Evolutionary conservation across 2,329 filamentous ascomycete species (phyloP).

Genomic region (Neopestalotiopsis clavispora): DNA sequence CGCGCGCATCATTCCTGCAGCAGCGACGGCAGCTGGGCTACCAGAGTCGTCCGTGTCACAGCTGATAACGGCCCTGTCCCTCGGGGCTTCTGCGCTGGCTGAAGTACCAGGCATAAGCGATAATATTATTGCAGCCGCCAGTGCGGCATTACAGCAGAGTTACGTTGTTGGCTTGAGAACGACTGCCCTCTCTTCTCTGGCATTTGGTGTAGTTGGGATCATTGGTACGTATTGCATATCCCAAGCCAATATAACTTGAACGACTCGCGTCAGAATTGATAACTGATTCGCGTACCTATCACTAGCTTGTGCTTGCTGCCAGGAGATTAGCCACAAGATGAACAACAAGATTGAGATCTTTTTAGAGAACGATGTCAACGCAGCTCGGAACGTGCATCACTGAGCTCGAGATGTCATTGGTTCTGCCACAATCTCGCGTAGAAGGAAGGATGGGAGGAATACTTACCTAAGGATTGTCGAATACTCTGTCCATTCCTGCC

Average conservation of each 20-base stretch:
- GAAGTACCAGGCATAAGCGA: constrained; percentile 32
- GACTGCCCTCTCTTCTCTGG: constrained; percentile 34
- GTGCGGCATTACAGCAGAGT: constrained; percentile 35
- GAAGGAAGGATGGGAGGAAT: not conserved
- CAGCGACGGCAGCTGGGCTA: constrained; percentile 40
- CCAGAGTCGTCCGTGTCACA: constrained; percentile 33
- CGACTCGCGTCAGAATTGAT: not conserved
- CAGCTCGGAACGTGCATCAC: constrained; percentile 36
- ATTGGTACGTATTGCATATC: constrained; percentile 28
- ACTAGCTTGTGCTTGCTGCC: constrained; percentile 35
- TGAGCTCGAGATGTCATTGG: constrained; percentile 14
- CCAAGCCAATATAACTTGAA: not conserved
- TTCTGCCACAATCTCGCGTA: not conserved
- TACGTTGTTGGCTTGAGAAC: constrained; percentile 36
- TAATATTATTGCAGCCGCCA: constrained; percentile 33
- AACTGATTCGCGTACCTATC: constrained; percentile 7
- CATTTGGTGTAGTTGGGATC: constrained; percentile 36
- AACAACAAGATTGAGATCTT: constrained; percentile 42
- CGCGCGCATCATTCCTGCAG: constrained; percentile 37
- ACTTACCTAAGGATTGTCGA: not conserved
- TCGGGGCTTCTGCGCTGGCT: constrained; percentile 27
- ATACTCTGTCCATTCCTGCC: not conserved
- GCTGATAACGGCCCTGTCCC: constrained; percentile 34
- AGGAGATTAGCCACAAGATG: constrained; percentile 41
- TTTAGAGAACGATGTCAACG: constrained; percentile 38